Base-by-base conservation (phyloP, 768 basidiomycete species). In the Nidularia sp. region DNA sequence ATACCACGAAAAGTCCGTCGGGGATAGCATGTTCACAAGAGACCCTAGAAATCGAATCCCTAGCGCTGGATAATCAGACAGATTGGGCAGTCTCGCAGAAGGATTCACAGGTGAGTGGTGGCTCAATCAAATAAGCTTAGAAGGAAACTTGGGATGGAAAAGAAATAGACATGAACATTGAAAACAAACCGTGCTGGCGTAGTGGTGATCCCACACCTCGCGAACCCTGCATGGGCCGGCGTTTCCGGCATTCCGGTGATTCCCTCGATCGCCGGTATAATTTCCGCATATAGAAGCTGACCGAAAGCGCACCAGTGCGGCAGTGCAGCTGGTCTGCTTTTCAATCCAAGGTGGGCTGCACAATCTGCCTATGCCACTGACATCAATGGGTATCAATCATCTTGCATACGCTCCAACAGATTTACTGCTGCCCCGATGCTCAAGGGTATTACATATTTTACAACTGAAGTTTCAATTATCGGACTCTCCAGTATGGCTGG, bases 351-450 rank as follows among this genome's bases (percentile, higher is more conserved):
- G 44, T 18, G 10, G 22, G 44, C 22, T 45, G 36, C 44, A 45
- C 12, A 45, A 45, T 25, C 44, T 18, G 36, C 22, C 12, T 45
- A 25, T 45, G 12, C 22, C 12, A 12, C 22, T 45, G 8, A 8
- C 22, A 45, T 45, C 44, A 45, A 18, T 45, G 44, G 44, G 22
- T 45, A 45, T 45, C 44, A 45, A 45, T 45, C 44, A 12, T 45
- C 22, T 12, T 45, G 22, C 22, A 39, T 12, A 13, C 10, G 18
- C 44, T 45, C 44, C 44, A 45, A 45, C 22, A 13, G 12, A 8
- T 45, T 18, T 13, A 12, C 10, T 10, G 8, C 22, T 8, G 9
- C 53, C 53, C 53, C 53, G 53, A 54, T 46, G 34, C 34, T 10
- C 49, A 54, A 50, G 53, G 51, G 43, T 39, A 18, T 46, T 34